These are phyloP conservation scores for Mariannaea elegans DNA, from an alignment of 2,329 filamentous ascomycete genomes.

Conservation along the genomic window DNA sequence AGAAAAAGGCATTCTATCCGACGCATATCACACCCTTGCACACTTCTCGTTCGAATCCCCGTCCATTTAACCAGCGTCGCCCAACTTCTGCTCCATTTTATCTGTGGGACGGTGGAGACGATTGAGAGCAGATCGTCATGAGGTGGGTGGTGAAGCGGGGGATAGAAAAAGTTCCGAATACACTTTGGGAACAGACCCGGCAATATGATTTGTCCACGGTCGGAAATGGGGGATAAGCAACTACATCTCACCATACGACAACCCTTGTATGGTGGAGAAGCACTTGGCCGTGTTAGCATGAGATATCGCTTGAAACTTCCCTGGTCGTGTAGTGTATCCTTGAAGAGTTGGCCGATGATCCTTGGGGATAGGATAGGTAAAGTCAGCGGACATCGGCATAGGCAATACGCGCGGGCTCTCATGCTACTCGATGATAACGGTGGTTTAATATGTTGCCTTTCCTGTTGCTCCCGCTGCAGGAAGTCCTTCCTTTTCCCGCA, in stretches of 20 bases:
- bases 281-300: neutral
- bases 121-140: neutral
- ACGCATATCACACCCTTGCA: conserved; percentile 6
- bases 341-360: no score
- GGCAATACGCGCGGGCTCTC: neutral
- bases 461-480: neutral
- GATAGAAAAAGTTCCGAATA: neutral
- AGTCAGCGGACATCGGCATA: neutral
- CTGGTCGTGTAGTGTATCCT: neutral
- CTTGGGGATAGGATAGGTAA: neutral
- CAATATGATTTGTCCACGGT: neutral
- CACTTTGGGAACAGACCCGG: neutral
- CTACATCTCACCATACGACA: neutral
- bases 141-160: neutral
- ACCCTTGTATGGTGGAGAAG: conserved; percentile 16
- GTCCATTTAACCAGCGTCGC: neutral
- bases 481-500: neutral
- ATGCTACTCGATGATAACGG: no score
- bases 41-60: conserved; percentile 3
- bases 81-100: neutral
- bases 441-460: no score
- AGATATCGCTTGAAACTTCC: conserved; percentile 6
- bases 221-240: neutral
- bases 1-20: conserved; percentile 12
- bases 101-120: conserved; percentile 3